phyloP scores from a whole-genome alignment of 441 rosid genomes.

The Hura crepitans region DNA sequence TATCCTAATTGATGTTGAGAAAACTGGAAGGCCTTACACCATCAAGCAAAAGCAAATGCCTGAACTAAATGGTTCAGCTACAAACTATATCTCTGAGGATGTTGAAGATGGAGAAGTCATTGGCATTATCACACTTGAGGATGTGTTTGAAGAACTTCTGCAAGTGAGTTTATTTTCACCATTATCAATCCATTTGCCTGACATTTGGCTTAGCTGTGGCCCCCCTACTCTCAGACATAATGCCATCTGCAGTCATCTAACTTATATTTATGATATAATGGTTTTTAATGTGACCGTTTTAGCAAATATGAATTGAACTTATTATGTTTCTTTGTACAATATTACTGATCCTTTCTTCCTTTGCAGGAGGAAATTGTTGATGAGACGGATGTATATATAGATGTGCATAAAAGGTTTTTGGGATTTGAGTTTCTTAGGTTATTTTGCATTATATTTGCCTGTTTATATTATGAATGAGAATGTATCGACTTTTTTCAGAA shows the following conservation, averaged over 20 bases:
- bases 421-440: neutral
- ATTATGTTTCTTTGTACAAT: neutral
- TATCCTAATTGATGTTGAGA: conserved; percentile 57
- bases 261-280: neutral
- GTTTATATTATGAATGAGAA: conserved; percentile 11
- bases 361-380: conserved; percentile 91
- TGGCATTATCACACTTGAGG: conserved; percentile 92
- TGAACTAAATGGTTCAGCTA: conserved; percentile 32
- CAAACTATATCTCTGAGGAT: conserved; percentile 46
- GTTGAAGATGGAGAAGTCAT: conserved; percentile 83
- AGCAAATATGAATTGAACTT: conserved; percentile 7
- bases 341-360: conserved; percentile 20
- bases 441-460: neutral
- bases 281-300: neutral
- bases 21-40: conserved; percentile 27
- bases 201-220: neutral
- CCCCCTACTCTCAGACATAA: neutral
- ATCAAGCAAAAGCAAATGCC: conserved; percentile 27
- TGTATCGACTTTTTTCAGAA: conserved; percentile 43
- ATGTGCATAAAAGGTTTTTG: conserved; percentile 78
- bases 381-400: conserved; percentile 92
- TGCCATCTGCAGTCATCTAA: conserved; percentile 16
- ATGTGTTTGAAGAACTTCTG: conserved; percentile 89
- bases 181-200: conserved; percentile 6
- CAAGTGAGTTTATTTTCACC: conserved; percentile 37